Conservation (phyloP, 163 green algal genomes). For the Scenedesmus sp. region DNA sequence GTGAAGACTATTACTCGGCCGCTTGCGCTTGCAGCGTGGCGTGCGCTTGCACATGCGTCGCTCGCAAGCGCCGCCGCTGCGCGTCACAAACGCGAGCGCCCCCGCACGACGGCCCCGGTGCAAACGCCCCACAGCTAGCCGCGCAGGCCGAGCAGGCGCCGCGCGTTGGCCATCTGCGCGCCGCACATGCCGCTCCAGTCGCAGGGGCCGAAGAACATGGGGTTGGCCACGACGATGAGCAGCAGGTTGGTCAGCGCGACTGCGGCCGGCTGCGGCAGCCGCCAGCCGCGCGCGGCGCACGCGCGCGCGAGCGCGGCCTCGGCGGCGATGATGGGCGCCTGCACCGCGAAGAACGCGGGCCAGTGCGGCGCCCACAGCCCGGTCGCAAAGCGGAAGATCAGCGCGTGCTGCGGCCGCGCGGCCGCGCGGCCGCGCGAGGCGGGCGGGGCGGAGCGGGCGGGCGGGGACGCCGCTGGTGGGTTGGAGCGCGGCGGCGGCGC, state of each 20-base stretch:
- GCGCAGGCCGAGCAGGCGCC: too few relatives aligned
- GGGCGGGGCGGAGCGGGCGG: neutral
- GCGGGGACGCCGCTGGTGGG: neutral
- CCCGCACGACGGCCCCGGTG: too few relatives aligned
- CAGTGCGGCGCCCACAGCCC: constrained; percentile 49
- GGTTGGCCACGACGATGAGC: constrained; percentile 58
- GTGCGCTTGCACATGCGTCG: too few relatives aligned
- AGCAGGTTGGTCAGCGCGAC: constrained; percentile 59
- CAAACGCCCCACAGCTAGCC: too few relatives aligned
- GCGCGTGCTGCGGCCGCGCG: too few relatives aligned
- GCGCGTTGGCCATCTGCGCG: too few relatives aligned
- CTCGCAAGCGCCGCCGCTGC: too few relatives aligned
- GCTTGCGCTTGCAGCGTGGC: too few relatives aligned
- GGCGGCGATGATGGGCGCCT: constrained; percentile 56
- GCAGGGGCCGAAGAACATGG: constrained; percentile 62
- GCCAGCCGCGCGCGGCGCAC: too few relatives aligned
- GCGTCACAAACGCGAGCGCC: too few relatives aligned
- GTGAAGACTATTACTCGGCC: too few relatives aligned
- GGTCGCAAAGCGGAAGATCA: constrained; percentile 63
- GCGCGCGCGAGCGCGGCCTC: constrained; percentile 42
- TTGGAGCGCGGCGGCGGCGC: neutral
- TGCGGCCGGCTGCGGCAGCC: constrained; percentile 9
- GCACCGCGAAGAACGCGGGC: constrained; percentile 57
- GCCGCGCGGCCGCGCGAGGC: too few relatives aligned
- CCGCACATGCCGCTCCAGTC: constrained; percentile 45